Evolutionary conservation across 805 yeast genomes (phyloP), one percentile per base, ranked within the genome.

Genomic region (Ogataea dorogensis): DNA sequence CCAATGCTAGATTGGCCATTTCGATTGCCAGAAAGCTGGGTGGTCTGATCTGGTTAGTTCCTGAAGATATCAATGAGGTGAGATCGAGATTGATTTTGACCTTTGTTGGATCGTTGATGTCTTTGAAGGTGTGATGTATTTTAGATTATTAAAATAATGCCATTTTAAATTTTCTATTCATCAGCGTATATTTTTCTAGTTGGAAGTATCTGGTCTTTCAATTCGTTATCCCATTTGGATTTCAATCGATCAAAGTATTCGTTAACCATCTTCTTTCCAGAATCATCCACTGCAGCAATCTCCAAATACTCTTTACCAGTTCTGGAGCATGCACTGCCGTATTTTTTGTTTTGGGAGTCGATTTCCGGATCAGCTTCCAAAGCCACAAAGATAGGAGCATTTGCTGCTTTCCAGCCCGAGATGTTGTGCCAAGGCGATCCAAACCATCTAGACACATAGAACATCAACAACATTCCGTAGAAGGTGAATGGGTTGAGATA

Each of bases 21-120:
- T 93, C 98, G 2, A 93, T 93, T 56, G 98, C 98, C 22, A 84
- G 98, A 75, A 93, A 93, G 65, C 69, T 93, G 51, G 98, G 98
- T 44, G 98, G 96, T 25, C 77, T 93, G 59, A 93, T 93, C 56
- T 93, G 97, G 97, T 74, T 93, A 51, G 96, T 93, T n/a, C 98
- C 98, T n/a, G 98, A 93, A 64, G 98, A 93, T 67, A 93, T 93
- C 55, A 85, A 81, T 54, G 98, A 91, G 67, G 97, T 93, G 28
- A 84, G 98, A 65, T 75, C 95, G 28, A 79, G 98, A 63, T 79
- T 93, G 67, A 85, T 93, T 40, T 75, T 88, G 60, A 88, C 98
- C 1, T 93, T 93, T 61, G 86, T 93, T 44, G 98, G 97, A 36
- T 86, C 96, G 33, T 76, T 93, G 63, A 93, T 93, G 98, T 69